Conservation (phyloP, 352 stramenopile genomes). For the Phytophthora pseudosyringae region DNA sequence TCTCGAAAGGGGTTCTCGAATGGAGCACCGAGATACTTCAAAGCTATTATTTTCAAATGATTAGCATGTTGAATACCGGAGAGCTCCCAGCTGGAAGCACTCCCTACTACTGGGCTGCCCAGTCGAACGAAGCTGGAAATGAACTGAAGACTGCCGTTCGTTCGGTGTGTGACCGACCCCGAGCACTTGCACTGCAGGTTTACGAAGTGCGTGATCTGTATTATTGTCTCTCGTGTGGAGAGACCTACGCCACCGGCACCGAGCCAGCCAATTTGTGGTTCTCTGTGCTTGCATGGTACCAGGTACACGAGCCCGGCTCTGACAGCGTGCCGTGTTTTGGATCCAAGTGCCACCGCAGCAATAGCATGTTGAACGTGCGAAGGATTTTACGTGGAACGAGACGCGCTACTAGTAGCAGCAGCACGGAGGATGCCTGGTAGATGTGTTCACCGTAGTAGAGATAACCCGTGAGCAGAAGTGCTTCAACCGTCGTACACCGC, state of each 20-base stretch:
- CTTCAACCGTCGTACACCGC: constrained; percentile 28
- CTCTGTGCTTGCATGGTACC: constrained; percentile 31
- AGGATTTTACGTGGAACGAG: constrained; percentile 27
- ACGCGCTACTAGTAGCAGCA: constrained; percentile 30
- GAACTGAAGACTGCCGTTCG: too few species aligned
- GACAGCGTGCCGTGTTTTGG: constrained; percentile 17
- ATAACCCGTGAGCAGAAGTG: constrained; percentile 33
- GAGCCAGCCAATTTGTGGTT: constrained; percentile 18
- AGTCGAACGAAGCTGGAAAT: too few species aligned
- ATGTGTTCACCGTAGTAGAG: constrained; percentile 40
- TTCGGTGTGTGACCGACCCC: too few species aligned
- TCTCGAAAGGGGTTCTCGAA: constrained; percentile 23
- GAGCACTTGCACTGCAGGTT: too few species aligned
- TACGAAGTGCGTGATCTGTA: too few species aligned
- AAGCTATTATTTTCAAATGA: constrained; percentile 12
- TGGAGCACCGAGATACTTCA: constrained; percentile 1
- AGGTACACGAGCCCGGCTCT: constrained; percentile 23
- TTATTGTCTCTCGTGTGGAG: not conserved
- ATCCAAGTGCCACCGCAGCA: constrained; percentile 39
- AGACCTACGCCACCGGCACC: constrained; percentile 9
- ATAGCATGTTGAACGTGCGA: constrained; percentile 41
- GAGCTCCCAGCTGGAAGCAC: too few species aligned
- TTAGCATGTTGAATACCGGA: not conserved
- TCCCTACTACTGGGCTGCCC: too few species aligned
- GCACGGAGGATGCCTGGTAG: constrained; percentile 32